These are phyloP conservation scores for Pythium pyrilobum DNA, from an alignment of 352 stramenopile genomes.

Conservation along the genomic window DNA sequence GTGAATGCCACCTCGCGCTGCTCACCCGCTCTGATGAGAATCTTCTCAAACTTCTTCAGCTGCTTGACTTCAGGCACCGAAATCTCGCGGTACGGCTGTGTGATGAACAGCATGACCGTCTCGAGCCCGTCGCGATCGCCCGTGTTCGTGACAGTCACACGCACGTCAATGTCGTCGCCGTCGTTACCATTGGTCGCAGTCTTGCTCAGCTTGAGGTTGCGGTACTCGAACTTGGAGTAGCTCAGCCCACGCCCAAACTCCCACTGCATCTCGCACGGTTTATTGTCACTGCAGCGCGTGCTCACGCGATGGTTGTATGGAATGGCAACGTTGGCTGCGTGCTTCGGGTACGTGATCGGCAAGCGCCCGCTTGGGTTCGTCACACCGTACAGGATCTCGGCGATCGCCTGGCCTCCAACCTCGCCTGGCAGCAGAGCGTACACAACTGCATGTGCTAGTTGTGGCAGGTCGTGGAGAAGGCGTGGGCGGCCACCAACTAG, in stretches of 20 bases:
- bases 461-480: conserved; percentile 27
- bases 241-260: conserved; percentile 74
- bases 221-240: conserved; percentile 66
- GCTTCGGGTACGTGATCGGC: conserved; percentile 63
- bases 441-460: conserved; percentile 36
- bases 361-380: conserved; percentile 53
- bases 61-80: conserved; percentile 79
- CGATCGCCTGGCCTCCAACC: conserved; percentile 43
- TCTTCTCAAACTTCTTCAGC: conserved; percentile 77
- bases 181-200: conserved; percentile 14
- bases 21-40: conserved; percentile 23
- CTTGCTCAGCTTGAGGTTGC: conserved; percentile 29
- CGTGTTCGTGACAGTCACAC: conserved; percentile 30
- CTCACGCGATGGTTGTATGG: conserved; percentile 33
- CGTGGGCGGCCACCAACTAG: conserved; percentile 52
- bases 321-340: conserved; percentile 42
- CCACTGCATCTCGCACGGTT: conserved; percentile 49
- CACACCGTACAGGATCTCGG: conserved; percentile 44
- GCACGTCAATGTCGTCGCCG: conserved; percentile 18
- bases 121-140: conserved; percentile 19
- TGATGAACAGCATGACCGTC: conserved; percentile 31
- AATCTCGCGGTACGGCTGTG: conserved; percentile 28
- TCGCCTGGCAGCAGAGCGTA: conserved; percentile 51
- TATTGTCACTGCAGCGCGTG: conserved; percentile 16
- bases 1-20: conserved; percentile 13